Conservation (phyloP, 2,329 filamentous ascomycete genomes). For the Nigrospora osmanthi region DNA sequence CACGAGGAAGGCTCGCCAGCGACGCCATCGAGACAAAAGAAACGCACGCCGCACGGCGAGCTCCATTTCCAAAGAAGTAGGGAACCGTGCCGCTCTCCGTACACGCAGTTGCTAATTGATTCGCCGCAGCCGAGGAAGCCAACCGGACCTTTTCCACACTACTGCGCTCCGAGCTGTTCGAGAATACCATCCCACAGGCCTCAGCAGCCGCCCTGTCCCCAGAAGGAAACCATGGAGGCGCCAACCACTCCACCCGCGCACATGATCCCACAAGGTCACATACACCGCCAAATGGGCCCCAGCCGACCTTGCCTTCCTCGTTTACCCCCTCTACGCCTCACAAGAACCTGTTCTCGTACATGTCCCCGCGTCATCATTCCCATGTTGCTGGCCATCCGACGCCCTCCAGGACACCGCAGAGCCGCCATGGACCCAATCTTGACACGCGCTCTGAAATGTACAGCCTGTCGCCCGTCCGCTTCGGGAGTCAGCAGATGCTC, state of each 20-base stretch:
- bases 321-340: conserved; percentile 91
- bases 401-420: conserved; percentile 82
- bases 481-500: conserved; percentile 88
- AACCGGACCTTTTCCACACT: conserved; percentile 88
- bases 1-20: conserved; percentile 91
- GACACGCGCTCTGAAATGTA: conserved; percentile 91
- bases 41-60: conserved; percentile 79
- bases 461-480: conserved; percentile 87
- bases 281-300: conserved; percentile 68
- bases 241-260: conserved; percentile 44
- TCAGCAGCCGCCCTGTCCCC: conserved; percentile 56
- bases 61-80: conserved; percentile 89
- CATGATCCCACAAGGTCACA: conserved; percentile 65
- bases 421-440: conserved; percentile 78
- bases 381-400: conserved; percentile 75
- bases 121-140: conserved; percentile 69
- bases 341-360: conserved; percentile 93
- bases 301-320: conserved; percentile 59
- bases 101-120: conserved; percentile 13
- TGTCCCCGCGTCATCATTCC: conserved; percentile 64
- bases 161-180: conserved; percentile 86
- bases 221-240: conserved; percentile 42
- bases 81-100: background rate
- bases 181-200: conserved; percentile 77
- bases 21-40: conserved; percentile 78